Conservation (phyloP, 2,329 filamentous ascomycete genomes). For the Plectosphaerella sp. region DNA sequence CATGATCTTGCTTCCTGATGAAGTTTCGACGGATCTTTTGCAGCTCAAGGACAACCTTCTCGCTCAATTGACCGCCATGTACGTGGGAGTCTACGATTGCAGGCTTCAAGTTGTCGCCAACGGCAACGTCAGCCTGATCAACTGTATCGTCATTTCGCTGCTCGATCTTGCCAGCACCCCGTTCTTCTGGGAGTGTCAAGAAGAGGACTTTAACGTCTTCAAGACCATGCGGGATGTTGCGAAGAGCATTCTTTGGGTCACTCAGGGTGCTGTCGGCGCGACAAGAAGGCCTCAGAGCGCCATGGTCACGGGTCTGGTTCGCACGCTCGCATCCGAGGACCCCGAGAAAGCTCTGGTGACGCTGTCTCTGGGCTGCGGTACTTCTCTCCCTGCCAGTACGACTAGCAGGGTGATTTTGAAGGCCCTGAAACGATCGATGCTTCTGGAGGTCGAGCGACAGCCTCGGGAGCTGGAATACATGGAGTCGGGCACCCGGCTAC, state of each 20-base stretch:
- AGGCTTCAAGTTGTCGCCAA: background rate
- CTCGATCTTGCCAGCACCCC: slow-evolving; percentile 31
- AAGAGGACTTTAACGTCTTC: slow-evolving; percentile 33
- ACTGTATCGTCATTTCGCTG: slow-evolving; percentile 37
- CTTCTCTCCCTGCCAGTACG: slow-evolving; percentile 10
- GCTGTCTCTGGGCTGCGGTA: slow-evolving; percentile 31
- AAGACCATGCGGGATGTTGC: slow-evolving; percentile 30
- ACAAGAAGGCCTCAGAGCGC: slow-evolving; percentile 28
- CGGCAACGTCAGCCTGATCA: slow-evolving; percentile 11
- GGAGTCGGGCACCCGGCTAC: slow-evolving; percentile 29
- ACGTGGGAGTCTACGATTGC: background rate
- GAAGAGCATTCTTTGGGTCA: slow-evolving; percentile 43
- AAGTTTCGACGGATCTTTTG: background rate
- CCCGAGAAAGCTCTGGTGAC: slow-evolving; percentile 35
- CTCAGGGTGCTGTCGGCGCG: slow-evolving; percentile 33
- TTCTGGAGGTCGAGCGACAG: slow-evolving; percentile 2
- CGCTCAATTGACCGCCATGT: background rate
- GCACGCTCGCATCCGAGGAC: slow-evolving; percentile 46
- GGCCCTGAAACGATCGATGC: slow-evolving; percentile 20
- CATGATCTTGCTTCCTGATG: slow-evolving; percentile 5
- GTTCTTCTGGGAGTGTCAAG: slow-evolving; percentile 32
- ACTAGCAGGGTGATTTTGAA: slow-evolving; percentile 16
- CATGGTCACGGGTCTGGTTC: slow-evolving; percentile 38
- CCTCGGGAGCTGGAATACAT: slow-evolving; percentile 38
- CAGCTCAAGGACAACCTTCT: slow-evolving; percentile 6